Evolutionary conservation across 352 stramenopile species (phyloP).

Genomic region (Pythium sukuiense): DNA sequence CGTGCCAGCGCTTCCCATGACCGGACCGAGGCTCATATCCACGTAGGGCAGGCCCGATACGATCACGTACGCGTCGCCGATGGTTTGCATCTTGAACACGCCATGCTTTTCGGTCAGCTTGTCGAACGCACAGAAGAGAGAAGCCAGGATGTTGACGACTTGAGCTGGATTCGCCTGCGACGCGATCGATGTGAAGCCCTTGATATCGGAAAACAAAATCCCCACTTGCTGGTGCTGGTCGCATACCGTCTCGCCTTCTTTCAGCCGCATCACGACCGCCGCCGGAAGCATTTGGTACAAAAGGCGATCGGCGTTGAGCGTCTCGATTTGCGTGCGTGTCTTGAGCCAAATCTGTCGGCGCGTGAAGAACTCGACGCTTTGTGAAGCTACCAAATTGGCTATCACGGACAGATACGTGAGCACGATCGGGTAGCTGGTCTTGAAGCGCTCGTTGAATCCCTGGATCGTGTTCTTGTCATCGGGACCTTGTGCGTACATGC

Average conservation of each 20-base stretch:
- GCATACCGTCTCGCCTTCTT: constrained; percentile 81
- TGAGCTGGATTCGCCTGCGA: constrained; percentile 79
- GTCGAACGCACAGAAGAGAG: constrained; percentile 92
- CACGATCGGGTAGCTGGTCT: constrained; percentile 79
- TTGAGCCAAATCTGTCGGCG: constrained; percentile 85
- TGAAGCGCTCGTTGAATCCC: constrained; percentile 75
- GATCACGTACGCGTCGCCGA: constrained; percentile 93
- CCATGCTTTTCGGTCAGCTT: constrained; percentile 91
- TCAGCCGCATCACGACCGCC: constrained; percentile 81
- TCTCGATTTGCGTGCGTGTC: constrained; percentile 79
- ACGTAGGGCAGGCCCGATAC: constrained; percentile 84
- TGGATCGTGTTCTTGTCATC: constrained; percentile 28
- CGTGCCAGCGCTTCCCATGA: constrained; percentile 25
- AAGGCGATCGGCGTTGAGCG: constrained; percentile 78
- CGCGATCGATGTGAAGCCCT: constrained; percentile 91
- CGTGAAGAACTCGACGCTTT: constrained; percentile 81
- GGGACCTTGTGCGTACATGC: constrained; percentile 43
- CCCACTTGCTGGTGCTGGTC: constrained; percentile 86
- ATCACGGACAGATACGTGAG: constrained; percentile 81
- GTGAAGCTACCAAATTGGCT: constrained; percentile 77
- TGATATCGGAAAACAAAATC: constrained; percentile 92
- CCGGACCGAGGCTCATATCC: constrained; percentile 76
- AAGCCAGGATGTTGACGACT: constrained; percentile 90
- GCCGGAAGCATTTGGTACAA: constrained; percentile 88
- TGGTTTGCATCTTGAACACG: constrained; percentile 94